phyloP scores from a whole-genome alignment of 129 eudicot species.

The Centaurea solstitialis region DNA sequence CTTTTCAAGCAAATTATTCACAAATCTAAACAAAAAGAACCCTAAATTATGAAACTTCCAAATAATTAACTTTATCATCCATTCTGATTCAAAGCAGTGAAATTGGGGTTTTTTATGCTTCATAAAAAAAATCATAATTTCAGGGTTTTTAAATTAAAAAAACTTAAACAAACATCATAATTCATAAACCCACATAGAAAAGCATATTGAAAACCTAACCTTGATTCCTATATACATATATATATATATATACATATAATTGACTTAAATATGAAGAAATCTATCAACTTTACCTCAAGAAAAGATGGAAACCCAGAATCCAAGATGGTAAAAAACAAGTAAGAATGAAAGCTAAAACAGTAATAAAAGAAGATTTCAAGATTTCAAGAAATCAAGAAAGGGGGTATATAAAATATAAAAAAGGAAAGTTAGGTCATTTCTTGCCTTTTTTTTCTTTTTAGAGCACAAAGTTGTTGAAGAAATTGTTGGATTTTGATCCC shows the following conservation, averaged over 20 bases:
- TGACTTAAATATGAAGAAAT: not conserved
- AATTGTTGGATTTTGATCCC: constrained; percentile 2
- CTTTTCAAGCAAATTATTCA: not conserved
- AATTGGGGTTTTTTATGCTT: too few relatives aligned
- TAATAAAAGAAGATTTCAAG: constrained; percentile 10
- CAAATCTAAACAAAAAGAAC: not conserved
- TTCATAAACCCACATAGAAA: constrained; percentile 9
- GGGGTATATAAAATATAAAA: not conserved
- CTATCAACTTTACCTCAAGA: constrained; percentile 12
- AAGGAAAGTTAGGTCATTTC: constrained; percentile 28
- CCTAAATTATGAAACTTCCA: not conserved
- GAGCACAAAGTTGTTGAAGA: constrained; percentile 3
- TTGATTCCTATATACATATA: too few relatives aligned
- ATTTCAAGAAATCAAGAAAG: constrained; percentile 13
- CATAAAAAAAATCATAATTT: too few relatives aligned
- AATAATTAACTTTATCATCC: not conserved
- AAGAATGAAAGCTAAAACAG: not conserved
- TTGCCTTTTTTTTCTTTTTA: constrained; percentile 19
- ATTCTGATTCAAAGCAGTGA: not conserved
- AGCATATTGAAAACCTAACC: constrained; percentile 4
- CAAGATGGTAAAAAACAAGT: not conserved
- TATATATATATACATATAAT: too few relatives aligned
- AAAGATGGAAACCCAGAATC: constrained; percentile 15
- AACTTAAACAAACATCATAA: not conserved
- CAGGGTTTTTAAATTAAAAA: not conserved